phyloP scores from a whole-genome alignment of 345 rosid species.

The Firmiana major region DNA sequence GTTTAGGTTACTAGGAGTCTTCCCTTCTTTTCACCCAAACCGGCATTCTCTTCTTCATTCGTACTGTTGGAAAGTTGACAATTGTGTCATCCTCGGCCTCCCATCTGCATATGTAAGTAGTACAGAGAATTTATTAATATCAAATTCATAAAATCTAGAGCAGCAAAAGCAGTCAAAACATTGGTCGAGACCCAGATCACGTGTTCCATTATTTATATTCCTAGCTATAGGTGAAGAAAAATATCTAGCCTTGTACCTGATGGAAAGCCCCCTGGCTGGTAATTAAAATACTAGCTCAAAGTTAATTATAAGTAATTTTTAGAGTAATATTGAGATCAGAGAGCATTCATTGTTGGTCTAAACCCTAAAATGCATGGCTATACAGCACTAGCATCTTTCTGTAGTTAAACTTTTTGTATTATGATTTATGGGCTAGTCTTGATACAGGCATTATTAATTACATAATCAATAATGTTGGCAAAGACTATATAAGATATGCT shows the following conservation, averaged over 20 bases:
- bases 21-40: constrained; percentile 71
- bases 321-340: neutral
- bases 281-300: neutral
- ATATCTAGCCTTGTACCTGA: neutral
- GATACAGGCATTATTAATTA: neutral
- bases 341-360: neutral
- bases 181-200: neutral
- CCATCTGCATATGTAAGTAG: constrained; percentile 55
- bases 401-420: neutral
- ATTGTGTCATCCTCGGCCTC: constrained; percentile 74
- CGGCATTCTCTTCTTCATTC: constrained; percentile 86
- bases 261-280: neutral
- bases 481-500: neutral
- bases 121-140: neutral
- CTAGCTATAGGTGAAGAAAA: neutral
- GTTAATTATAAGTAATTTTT: neutral
- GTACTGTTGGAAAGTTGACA: constrained; percentile 87
- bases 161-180: neutral
- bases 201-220: neutral
- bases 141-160: neutral
- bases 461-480: constrained; percentile 4
- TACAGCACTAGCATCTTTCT: neutral
- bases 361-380: constrained; percentile 5
- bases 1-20: constrained; percentile 1
- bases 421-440: neutral